Evolutionary conservation across 108 stramenopile genomes (phyloP).

Genomic region (Pseudonitzschia multistriata): DNA sequence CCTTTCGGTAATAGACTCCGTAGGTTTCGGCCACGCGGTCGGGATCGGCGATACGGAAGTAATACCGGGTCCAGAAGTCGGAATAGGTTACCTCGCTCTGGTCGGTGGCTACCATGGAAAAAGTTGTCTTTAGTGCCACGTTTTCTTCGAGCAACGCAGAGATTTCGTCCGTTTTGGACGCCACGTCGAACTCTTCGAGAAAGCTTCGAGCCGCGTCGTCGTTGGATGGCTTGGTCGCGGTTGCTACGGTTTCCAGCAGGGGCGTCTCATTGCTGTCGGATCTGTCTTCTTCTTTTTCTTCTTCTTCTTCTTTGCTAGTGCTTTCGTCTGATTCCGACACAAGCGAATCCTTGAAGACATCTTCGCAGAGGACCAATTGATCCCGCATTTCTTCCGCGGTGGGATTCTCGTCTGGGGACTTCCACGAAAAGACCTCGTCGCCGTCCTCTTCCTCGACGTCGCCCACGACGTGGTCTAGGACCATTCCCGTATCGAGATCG

Average conservation of each 20-base stretch:
- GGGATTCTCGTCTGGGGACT: slow-evolving; percentile 1
- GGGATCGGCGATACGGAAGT: slow-evolving; percentile 48
- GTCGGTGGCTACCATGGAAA: slow-evolving; percentile 31
- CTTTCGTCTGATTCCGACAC: background rate
- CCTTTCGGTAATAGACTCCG: background rate
- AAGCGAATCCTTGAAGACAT: slow-evolving; percentile 1
- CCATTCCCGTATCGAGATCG: slow-evolving; percentile 20
- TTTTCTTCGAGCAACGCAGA: slow-evolving; percentile 38
- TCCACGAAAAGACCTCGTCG: slow-evolving; percentile 15
- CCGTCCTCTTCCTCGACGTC: slow-evolving; percentile 10
- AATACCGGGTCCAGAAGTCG: slow-evolving; percentile 79
- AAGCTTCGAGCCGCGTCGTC: background rate
- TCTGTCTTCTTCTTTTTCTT: slow-evolving; percentile 16
- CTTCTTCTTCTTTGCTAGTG: slow-evolving; percentile 13
- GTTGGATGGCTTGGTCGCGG: background rate
- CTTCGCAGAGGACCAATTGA: background rate
- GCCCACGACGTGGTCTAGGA: slow-evolving; percentile 9
- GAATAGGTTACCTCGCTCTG: slow-evolving; percentile 40
- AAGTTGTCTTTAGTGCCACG: slow-evolving; percentile 39
- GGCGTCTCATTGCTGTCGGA: slow-evolving; percentile 3
- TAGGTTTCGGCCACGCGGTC: slow-evolving; percentile 17
- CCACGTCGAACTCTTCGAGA: slow-evolving; percentile 37
- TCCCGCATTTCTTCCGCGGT: slow-evolving; percentile 19
- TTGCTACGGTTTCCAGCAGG: background rate
- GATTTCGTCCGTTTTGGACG: slow-evolving; percentile 57